These are phyloP conservation scores for Cyberlindnera xylosilytica DNA, from an alignment of 805 yeast genomes.

Conservation along the genomic window DNA sequence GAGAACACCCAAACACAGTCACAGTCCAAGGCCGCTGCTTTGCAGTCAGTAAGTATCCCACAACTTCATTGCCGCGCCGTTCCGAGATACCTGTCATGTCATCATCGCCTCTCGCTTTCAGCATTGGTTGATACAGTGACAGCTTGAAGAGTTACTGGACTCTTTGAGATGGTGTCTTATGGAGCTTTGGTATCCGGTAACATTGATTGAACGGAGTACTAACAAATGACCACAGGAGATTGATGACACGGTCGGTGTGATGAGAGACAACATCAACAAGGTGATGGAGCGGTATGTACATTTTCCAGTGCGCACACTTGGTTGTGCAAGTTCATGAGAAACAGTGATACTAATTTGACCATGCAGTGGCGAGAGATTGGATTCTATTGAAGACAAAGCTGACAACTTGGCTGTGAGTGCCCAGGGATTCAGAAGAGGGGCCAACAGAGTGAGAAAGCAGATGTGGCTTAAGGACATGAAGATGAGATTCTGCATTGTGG, in stretches of 20 bases:
- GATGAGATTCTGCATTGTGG: constrained; percentile 87
- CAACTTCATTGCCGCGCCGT: neutral
- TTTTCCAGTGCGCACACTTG: no score
- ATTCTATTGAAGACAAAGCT: constrained; percentile 88
- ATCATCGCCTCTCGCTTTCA: neutral
- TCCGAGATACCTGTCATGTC: neutral
- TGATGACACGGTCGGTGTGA: constrained; percentile 94
- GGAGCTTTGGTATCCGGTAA: no score
- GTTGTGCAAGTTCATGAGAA: no score
- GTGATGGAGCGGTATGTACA: constrained; percentile 64
- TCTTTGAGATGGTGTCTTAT: no score
- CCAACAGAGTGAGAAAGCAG: constrained; percentile 94
- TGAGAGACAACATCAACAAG: constrained; percentile 95
- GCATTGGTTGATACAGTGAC: constrained; percentile 23
- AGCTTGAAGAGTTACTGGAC: no score
- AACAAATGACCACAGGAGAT: constrained; percentile 57
- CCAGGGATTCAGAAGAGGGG: constrained; percentile 92
- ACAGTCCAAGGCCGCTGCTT: constrained; percentile 56
- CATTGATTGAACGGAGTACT: no score
- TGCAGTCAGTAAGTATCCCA: constrained; percentile 65
- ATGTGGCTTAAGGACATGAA: constrained; percentile 99
- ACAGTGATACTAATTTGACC: constrained; percentile 79
- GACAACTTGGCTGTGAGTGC: constrained; percentile 90
- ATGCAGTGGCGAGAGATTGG: constrained; percentile 83
- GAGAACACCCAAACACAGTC: constrained; percentile 30